phyloP scores from a whole-genome alignment of 768 basidiomycete species.

The Glaciozyma antarctica region DNA sequence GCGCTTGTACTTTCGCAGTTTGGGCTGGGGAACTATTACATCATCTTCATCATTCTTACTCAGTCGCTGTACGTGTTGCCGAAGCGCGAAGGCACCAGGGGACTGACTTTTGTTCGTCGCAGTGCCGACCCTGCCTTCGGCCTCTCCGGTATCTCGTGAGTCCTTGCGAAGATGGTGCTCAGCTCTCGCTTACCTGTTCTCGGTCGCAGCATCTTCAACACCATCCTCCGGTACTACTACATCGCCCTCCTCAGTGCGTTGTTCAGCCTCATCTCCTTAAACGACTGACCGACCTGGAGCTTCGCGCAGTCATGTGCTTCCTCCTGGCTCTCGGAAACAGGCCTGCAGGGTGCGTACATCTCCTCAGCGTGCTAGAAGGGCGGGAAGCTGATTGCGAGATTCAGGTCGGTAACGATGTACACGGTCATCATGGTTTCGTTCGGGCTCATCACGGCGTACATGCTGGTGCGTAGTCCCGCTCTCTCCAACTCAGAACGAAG shows the following conservation, averaged over 20 bases:
- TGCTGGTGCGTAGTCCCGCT: constrained; percentile 58
- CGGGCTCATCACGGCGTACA: constrained; percentile 84
- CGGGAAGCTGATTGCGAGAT: not conserved
- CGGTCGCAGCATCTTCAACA: constrained; percentile 42
- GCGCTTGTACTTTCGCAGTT: constrained; percentile 19
- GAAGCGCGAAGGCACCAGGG: no score
- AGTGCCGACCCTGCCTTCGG: constrained; percentile 53
- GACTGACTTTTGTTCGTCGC: not conserved
- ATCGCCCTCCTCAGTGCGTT: constrained; percentile 71
- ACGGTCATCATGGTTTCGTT: constrained; percentile 78
- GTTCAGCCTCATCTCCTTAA: constrained; percentile 34
- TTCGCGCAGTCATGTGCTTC: constrained; percentile 11
- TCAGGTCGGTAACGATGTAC: constrained; percentile 65
- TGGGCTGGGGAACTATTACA: constrained; percentile 23
- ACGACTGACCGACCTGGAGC: not conserved
- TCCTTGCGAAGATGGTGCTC: constrained; percentile 1
- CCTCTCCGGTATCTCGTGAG: constrained; percentile 53
- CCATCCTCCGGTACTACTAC: constrained; percentile 75
- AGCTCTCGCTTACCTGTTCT: not conserved
- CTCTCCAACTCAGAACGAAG: no score
- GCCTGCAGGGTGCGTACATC: constrained; percentile 47
- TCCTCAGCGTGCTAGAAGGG: not conserved
- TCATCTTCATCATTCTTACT: constrained; percentile 59
- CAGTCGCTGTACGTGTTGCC: constrained; percentile 49
- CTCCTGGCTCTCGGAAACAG: constrained; percentile 11